Evolutionary conservation across 2,329 filamentous ascomycete genomes (phyloP).

Genomic region (Stagonosporopsis tanaceti): DNA sequence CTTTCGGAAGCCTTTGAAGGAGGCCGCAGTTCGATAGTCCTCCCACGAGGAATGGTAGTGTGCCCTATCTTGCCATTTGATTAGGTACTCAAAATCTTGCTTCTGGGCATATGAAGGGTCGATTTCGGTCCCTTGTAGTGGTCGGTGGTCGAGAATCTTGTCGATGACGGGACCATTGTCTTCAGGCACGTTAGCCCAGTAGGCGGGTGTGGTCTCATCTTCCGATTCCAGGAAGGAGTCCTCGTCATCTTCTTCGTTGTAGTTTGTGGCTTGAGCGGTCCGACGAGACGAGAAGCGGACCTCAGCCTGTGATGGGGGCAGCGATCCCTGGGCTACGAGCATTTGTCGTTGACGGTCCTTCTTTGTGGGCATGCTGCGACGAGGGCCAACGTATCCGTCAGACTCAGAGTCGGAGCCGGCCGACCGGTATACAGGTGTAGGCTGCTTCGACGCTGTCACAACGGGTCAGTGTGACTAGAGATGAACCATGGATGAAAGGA

Average conservation of each 20-base stretch:
- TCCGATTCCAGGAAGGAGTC: constrained; percentile 66
- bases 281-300: constrained; percentile 91
- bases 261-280: constrained; percentile 75
- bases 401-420: constrained; percentile 69
- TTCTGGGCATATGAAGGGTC: constrained; percentile 55
- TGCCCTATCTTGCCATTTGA: constrained; percentile 97
- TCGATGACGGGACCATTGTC: constrained; percentile 88
- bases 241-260: constrained; percentile 71
- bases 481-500: constrained; percentile 26
- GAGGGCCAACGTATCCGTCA: constrained; percentile 79
- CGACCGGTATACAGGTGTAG: constrained; percentile 57
- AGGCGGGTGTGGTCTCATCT: constrained; percentile 70
- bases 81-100: constrained; percentile 86
- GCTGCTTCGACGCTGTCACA: constrained; percentile 62
- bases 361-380: constrained; percentile 71
- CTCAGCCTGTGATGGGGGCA: constrained; percentile 74
- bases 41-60: constrained; percentile 98
- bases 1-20: constrained; percentile 84
- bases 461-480: constrained; percentile 53
- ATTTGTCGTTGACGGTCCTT: constrained; percentile 77
- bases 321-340: constrained; percentile 67
- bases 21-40: constrained; percentile 73
- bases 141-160: constrained; percentile 84
- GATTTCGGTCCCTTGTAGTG: constrained; percentile 68
- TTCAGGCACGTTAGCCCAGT: constrained; percentile 74